These are phyloP conservation scores for Aspergillus nidulans DNA, from an alignment of 495 filamentous ascomycete genomes.

Conservation along the genomic window DNA sequence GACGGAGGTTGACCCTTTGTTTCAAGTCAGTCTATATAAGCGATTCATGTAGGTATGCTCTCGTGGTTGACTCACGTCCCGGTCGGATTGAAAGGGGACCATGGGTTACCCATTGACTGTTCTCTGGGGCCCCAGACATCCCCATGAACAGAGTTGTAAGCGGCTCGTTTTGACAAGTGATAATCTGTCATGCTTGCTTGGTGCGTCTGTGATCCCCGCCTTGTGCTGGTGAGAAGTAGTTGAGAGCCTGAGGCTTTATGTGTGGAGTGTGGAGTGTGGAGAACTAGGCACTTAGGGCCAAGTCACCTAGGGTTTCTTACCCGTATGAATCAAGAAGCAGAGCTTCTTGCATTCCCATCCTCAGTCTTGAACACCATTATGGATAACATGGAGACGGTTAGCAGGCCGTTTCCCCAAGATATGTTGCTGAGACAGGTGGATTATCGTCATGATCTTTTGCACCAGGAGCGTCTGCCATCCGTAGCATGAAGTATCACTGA, in stretches of 20 bases:
- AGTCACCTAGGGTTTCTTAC: too few relatives aligned
- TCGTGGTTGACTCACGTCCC: conserved; percentile 8
- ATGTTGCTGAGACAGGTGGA: background rate
- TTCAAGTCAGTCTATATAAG: too few relatives aligned
- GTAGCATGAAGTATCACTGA: background rate
- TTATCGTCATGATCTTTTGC: background rate
- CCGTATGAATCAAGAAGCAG: too few relatives aligned
- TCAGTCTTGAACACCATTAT: too few relatives aligned
- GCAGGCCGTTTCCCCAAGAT: background rate
- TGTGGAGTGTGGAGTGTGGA: too few relatives aligned
- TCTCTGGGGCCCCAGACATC: conserved; percentile 17
- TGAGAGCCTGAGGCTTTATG: background rate
- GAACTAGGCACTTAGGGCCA: background rate
- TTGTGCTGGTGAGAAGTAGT: background rate
- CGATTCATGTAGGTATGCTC: conserved; percentile 29
- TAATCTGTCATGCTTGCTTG: conserved; percentile 8
- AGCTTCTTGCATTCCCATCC: too few relatives aligned
- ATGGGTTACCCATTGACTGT: conserved; percentile 16
- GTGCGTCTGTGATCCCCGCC: too few relatives aligned
- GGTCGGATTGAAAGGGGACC: conserved; percentile 13
- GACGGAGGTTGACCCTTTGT: conserved; percentile 32
- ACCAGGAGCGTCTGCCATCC: background rate
- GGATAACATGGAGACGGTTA: too few relatives aligned
- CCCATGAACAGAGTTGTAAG: conserved; percentile 9
- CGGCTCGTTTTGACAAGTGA: conserved; percentile 11